These are phyloP conservation scores for Neurospora crassa DNA, from an alignment of 2,329 filamentous ascomycete genomes.

Conservation along the genomic window DNA sequence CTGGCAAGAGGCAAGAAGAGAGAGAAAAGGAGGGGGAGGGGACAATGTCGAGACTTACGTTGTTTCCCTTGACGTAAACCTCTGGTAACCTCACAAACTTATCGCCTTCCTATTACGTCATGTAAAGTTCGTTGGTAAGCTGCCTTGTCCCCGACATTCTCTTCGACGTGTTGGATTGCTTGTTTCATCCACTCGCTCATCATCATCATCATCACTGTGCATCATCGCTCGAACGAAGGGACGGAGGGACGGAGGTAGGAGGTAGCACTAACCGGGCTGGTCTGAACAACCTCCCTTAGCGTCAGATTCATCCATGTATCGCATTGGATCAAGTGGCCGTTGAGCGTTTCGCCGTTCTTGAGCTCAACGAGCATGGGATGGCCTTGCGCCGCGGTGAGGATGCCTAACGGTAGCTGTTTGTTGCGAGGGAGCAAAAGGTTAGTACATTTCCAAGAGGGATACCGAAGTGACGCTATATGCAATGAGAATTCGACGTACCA, in stretches of 20 bases:
- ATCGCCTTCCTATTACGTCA: slow-evolving; percentile 61
- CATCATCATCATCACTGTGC: not conserved
- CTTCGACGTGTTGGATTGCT: not conserved
- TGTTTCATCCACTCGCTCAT: not conserved
- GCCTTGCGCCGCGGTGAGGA: slow-evolving; percentile 92
- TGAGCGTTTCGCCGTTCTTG: slow-evolving; percentile 94
- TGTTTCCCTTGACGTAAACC: slow-evolving; percentile 95
- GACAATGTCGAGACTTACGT: slow-evolving; percentile 49
- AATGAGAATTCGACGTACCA: not conserved
- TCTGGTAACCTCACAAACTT: slow-evolving; percentile 88
- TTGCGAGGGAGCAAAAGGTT: slow-evolving; percentile 8
- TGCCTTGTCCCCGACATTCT: slow-evolving; percentile 1
- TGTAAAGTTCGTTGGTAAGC: slow-evolving; percentile 10
- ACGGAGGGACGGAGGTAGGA: not conserved
- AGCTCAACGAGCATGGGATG: slow-evolving; percentile 97
- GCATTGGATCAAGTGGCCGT: slow-evolving; percentile 91
- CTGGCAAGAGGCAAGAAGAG: not conserved
- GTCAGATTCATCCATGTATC: slow-evolving; percentile 99
- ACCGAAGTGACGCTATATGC: not conserved
- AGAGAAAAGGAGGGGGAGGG: not conserved
- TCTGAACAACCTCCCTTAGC: slow-evolving; percentile 93
- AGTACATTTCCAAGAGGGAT: slow-evolving; percentile 9
- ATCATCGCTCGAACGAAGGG: not conserved
- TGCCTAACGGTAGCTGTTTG: slow-evolving; percentile 58
- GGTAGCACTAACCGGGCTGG: slow-evolving; percentile 57